A percentile compares a stretch with the other conserved stretches of the same genome.
phyloP scores from a whole-genome alignment of 805 yeast genomes.

The Wickerhamiella parazyma region DNA sequence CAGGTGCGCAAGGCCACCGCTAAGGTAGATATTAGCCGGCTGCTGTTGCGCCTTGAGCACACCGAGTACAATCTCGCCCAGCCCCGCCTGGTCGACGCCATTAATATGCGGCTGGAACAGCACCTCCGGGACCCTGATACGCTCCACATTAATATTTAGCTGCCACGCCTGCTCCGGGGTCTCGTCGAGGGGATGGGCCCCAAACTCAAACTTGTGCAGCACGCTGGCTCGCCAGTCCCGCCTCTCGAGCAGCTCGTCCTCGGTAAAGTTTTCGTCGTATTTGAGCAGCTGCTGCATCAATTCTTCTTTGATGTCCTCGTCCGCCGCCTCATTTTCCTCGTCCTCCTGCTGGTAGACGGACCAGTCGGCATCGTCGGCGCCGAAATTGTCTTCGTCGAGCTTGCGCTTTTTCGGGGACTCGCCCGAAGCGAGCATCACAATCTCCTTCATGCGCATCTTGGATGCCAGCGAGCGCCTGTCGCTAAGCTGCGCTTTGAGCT shows the following conservation, averaged over 20 bases:
- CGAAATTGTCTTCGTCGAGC: constrained; percentile 66
- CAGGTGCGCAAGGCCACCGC: constrained; percentile 72
- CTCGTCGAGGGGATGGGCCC: constrained; percentile 74
- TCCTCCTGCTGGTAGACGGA: constrained; percentile 45
- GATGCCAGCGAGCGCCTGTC: constrained; percentile 87
- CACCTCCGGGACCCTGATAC: constrained; percentile 85
- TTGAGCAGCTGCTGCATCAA: constrained; percentile 67
- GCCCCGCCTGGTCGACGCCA: constrained; percentile 91
- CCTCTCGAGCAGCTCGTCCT: constrained; percentile 72
- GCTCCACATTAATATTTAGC: constrained; percentile 76
- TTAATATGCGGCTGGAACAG: constrained; percentile 86
- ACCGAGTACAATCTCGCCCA: constrained; percentile 62
- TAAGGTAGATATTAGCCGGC: constrained; percentile 51
- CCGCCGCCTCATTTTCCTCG: constrained; percentile 69
- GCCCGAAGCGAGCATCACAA: constrained; percentile 68
- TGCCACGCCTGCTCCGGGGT: constrained; percentile 84
- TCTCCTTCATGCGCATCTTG: constrained; percentile 80
- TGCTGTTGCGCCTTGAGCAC: constrained; percentile 36
- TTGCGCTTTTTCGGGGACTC: constrained; percentile 18
- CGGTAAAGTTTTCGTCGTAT: constrained; percentile 71
- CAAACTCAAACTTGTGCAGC: constrained; percentile 74
- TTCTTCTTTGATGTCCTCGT: constrained; percentile 26
- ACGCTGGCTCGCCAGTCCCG: constrained; percentile 75
- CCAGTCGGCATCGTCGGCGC: constrained; percentile 95
- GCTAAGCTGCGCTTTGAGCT: constrained; percentile 60